phyloP scores from a whole-genome alignment of 2,329 filamentous ascomycete genomes.

The Mycogone perniciosa region DNA sequence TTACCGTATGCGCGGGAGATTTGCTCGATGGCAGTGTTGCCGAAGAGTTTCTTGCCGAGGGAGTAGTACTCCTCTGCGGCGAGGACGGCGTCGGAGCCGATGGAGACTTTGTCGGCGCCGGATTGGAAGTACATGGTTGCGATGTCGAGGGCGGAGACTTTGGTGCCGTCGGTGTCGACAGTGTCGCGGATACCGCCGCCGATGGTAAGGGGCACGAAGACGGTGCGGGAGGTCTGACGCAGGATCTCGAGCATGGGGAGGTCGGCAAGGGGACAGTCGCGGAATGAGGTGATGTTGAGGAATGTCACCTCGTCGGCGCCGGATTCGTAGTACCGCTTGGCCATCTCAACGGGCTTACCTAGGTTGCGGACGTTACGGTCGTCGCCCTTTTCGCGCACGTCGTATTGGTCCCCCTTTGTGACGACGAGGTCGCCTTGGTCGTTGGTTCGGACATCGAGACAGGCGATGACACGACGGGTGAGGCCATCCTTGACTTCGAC shows the following conservation, averaged over 20 bases:
- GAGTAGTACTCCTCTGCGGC: conserved; percentile 89
- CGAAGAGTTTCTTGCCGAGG: conserved; percentile 60
- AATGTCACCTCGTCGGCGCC: conserved; percentile 97
- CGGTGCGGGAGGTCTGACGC: conserved; percentile 75
- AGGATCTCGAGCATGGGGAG: conserved; percentile 94
- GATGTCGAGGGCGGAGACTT: conserved; percentile 84
- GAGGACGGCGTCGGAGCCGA: conserved; percentile 88
- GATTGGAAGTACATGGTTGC: conserved; percentile 96
- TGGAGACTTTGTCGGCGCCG: conserved; percentile 95
- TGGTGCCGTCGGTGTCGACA: conserved; percentile 77
- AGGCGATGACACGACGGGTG: conserved; percentile 91
- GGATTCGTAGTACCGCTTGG: conserved; percentile 88
- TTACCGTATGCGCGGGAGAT: conserved; percentile 92
- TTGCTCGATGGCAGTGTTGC: conserved; percentile 88
- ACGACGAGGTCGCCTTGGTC: conserved; percentile 93
- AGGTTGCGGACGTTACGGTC: conserved; percentile 73
- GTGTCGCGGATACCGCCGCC: conserved; percentile 94
- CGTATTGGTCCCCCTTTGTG: conserved; percentile 97
- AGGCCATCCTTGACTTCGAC: conserved; percentile 54
- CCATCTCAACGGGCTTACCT: conserved; percentile 94
- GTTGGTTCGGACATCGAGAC: conserved; percentile 90
- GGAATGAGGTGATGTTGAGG: conserved; percentile 96
- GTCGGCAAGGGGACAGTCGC: conserved; percentile 87
- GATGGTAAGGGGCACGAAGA: conserved; percentile 93
- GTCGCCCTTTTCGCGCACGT: conserved; percentile 80